Percentiles rank a stretch among this genome's conserved stretches.
These are phyloP conservation scores for Vaucheria bursata DNA, from an alignment of 352 stramenopile species.

Conservation along the genomic window DNA sequence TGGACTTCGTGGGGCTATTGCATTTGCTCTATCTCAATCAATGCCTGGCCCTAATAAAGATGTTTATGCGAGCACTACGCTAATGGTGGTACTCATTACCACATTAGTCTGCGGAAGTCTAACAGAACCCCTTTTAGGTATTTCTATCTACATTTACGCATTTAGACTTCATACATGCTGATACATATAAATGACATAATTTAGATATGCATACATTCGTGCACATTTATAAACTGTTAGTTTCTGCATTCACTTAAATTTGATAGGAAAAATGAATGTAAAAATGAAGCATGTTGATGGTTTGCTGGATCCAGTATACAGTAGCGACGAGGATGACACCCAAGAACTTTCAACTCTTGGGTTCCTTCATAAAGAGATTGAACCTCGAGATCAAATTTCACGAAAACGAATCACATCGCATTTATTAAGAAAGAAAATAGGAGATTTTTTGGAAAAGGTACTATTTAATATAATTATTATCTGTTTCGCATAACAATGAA, in stretches of 20 bases:
- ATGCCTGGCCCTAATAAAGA: constrained; percentile 85
- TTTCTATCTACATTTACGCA: no score
- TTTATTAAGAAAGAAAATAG: no score
- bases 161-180: constrained; percentile 40
- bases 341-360: no score
- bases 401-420: no score
- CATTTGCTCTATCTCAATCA: constrained; percentile 80
- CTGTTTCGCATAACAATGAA: no score
- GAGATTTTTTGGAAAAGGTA: no score
- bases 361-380: no score
- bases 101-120: constrained; percentile 85
- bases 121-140: constrained; percentile 76
- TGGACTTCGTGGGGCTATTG: constrained; percentile 68
- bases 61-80: constrained; percentile 65
- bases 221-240: not conserved
- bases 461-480: no score
- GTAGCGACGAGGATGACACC: no score
- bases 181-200: not conserved
- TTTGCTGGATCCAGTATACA: no score
- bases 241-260: not conserved
- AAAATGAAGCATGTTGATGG: not conserved
- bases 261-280: not conserved
- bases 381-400: no score
- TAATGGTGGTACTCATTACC: constrained; percentile 87
- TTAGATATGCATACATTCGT: not conserved